phyloP scores from a whole-genome alignment of 768 basidiomycete species.

The Auriscalpium vulgare region DNA sequence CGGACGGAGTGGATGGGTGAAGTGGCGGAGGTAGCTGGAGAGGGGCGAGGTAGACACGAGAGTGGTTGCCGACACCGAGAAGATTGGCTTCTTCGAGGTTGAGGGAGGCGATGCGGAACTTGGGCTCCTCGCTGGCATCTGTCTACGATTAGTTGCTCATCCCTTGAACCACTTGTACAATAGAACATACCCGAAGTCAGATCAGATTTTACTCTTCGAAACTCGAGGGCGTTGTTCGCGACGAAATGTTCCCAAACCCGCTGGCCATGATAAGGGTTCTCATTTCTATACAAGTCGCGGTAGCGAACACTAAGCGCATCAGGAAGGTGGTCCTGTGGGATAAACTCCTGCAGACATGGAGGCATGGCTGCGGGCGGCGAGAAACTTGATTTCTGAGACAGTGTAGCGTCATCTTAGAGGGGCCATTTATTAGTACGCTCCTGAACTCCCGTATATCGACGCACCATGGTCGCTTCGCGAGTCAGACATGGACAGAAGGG shows the following conservation, averaged over 20 bases:
- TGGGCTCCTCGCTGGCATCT: not conserved
- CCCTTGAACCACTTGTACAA: not conserved
- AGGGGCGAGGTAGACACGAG: constrained; percentile 40
- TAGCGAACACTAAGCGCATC: not conserved
- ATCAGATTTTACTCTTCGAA: not conserved
- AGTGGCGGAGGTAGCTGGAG: constrained; percentile 38
- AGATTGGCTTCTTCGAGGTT: constrained; percentile 32
- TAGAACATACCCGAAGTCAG: not conserved
- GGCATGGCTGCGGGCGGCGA: not conserved
- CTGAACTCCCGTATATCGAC: not conserved
- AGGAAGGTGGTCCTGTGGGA: constrained; percentile 3
- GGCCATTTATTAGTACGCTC: not conserved
- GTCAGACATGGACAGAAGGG: not conserved
- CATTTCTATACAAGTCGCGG: too few relatives aligned
- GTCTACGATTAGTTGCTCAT: not conserved
- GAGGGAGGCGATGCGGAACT: constrained; percentile 16
- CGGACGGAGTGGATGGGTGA: not conserved
- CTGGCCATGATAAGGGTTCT: too few relatives aligned
- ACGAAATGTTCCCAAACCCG: not conserved
- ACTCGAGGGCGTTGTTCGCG: not conserved
- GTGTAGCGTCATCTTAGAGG: not conserved
- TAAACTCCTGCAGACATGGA: not conserved
- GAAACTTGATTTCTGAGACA: not conserved
- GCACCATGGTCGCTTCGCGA: not conserved
- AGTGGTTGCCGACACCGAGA: constrained; percentile 45